Evolutionary conservation across 148 eudicot genomes (phyloP).

Genomic region (Camellia japonica): DNA sequence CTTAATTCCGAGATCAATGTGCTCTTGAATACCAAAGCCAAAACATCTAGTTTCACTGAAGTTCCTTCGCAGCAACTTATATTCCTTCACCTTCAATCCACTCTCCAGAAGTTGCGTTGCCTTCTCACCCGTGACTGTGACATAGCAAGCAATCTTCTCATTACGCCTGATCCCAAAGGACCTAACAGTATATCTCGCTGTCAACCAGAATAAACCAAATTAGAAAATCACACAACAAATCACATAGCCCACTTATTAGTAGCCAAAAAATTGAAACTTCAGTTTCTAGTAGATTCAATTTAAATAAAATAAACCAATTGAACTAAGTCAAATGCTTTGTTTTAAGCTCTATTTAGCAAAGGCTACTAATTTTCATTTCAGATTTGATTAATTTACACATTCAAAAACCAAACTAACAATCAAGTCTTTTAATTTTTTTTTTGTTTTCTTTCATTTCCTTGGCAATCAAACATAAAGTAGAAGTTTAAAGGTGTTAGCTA

Average conservation of each 20-base stretch:
- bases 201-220: constrained; percentile 2
- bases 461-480: background rate
- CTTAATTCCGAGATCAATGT: constrained; percentile 72
- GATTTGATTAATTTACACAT: too few species aligned
- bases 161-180: constrained; percentile 89
- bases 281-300: too few species aligned
- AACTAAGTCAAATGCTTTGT: too few species aligned
- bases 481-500: too few species aligned
- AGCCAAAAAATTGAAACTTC: too few species aligned
- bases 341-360: background rate
- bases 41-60: too few species aligned
- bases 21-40: too few species aligned
- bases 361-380: too few species aligned
- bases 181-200: constrained; percentile 79
- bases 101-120: constrained; percentile 41
- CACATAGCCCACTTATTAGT: too few species aligned
- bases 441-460: background rate
- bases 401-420: background rate
- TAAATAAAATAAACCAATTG: too few species aligned
- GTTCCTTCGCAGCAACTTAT: too few species aligned
- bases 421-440: background rate
- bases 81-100: too few species aligned
- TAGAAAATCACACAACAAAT: background rate
- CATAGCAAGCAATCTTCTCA: constrained; percentile 83
- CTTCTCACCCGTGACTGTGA: constrained; percentile 76